These are phyloP conservation scores for Nitzschia sp. DNA, from an alignment of 108 stramenopile genomes.

Conservation along the genomic window DNA sequence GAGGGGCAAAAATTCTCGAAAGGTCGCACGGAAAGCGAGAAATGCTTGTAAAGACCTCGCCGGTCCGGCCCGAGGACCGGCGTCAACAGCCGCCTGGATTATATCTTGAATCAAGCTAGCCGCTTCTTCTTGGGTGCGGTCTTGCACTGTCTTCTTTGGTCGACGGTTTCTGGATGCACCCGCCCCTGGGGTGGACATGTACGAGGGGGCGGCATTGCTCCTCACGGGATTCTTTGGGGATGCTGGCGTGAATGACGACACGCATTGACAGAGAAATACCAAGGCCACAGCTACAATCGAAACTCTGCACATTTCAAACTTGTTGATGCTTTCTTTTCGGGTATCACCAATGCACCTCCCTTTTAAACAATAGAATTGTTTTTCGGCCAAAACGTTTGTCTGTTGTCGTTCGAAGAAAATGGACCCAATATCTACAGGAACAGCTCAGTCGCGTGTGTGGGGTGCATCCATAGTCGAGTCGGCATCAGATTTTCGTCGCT, in stretches of 20 bases:
- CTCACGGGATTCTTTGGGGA: not conserved
- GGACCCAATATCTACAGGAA: too few relatives aligned
- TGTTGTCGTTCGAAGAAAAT: too few relatives aligned
- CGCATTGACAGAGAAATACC: not conserved
- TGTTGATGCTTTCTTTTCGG: too few relatives aligned
- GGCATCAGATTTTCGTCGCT: too few relatives aligned
- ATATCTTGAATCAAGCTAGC: conserved; percentile 72
- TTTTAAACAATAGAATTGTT: not conserved
- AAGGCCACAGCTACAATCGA: not conserved
- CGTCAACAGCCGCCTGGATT: conserved; percentile 66
- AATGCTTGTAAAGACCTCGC: conserved; percentile 81
- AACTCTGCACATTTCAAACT: too few relatives aligned
- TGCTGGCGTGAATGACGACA: not conserved
- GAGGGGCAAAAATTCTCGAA: conserved; percentile 70
- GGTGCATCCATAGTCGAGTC: too few relatives aligned
- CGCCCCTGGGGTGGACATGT: not conserved
- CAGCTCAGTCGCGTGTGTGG: too few relatives aligned
- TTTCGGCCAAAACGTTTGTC: not conserved
- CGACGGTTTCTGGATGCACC: conserved; percentile 17
- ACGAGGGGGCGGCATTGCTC: not conserved
- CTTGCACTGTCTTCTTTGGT: conserved; percentile 56
- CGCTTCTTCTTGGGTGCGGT: conserved; percentile 73
- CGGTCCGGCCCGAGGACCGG: conserved; percentile 79
- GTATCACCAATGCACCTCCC: too few relatives aligned
- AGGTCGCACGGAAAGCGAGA: conserved; percentile 63